These are phyloP conservation scores for Pseudogymnoascus sp. DNA, from an alignment of 2,329 filamentous ascomycete species.

Conservation along the genomic window DNA sequence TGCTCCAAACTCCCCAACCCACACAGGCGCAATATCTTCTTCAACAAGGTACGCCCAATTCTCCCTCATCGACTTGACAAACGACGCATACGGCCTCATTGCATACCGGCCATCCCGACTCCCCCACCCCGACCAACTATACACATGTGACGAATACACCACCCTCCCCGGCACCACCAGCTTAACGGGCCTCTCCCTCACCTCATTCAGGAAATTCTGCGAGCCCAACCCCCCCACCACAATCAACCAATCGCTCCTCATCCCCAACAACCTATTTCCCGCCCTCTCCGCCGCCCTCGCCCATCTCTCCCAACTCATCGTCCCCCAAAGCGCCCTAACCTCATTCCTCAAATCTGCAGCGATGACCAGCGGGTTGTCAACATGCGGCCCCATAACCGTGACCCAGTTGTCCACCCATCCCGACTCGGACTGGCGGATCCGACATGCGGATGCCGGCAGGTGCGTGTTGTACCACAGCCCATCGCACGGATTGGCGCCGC, in stretches of 20 bases:
- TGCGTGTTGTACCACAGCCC: constrained; percentile 58
- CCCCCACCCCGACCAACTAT: constrained; percentile 63
- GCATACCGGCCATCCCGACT: constrained; percentile 50
- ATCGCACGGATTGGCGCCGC: constrained; percentile 59
- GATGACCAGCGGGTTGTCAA: constrained; percentile 51
- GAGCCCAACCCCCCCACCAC: constrained; percentile 60
- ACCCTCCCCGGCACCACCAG: constrained; percentile 46
- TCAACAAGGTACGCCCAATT: constrained; percentile 60
- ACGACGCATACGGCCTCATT: constrained; percentile 52
- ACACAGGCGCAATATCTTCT: constrained; percentile 49
- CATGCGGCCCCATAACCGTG: constrained; percentile 50
- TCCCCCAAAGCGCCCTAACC: constrained; percentile 59
- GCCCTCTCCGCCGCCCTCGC: constrained; percentile 54
- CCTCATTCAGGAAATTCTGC: constrained; percentile 54
- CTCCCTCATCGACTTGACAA: constrained; percentile 50
- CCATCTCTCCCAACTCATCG: constrained; percentile 58
- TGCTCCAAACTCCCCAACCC: constrained; percentile 60
- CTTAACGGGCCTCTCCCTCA: constrained; percentile 43
- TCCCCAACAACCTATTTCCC: constrained; percentile 48
- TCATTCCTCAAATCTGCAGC: constrained; percentile 62
- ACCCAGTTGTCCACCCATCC: constrained; percentile 60
- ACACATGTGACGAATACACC: constrained; percentile 62
- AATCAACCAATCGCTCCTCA: constrained; percentile 57
- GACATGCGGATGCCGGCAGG: constrained; percentile 46
- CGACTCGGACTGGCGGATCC: constrained; percentile 52